Evolutionary conservation across 2,329 filamentous ascomycete species (phyloP).

Genomic region (Fusarium lyarnte): DNA sequence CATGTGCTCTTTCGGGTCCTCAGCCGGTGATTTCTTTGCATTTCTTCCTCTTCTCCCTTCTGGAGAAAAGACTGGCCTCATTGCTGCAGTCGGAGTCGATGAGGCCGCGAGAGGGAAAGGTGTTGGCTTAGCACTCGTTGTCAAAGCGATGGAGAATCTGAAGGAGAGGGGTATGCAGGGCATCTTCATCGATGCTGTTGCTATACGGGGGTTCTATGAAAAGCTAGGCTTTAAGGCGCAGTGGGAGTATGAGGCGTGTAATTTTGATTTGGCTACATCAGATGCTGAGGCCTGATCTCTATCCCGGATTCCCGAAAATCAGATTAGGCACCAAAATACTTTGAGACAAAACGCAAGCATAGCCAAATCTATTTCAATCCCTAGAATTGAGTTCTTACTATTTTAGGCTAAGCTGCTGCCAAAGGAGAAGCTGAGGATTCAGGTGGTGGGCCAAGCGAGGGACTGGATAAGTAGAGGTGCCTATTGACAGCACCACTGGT

Average conservation of each 20-base stretch:
- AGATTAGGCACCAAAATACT: no score
- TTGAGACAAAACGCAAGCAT: background rate
- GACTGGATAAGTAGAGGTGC: no score
- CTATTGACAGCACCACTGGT: no score
- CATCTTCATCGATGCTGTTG: slow-evolving; percentile 32
- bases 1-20: slow-evolving; percentile 28
- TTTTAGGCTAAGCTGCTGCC: no score
- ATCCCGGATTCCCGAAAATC: no score
- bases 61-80: slow-evolving; percentile 31
- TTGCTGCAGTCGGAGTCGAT: slow-evolving; percentile 39
- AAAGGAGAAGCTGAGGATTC: no score
- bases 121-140: slow-evolving; percentile 29
- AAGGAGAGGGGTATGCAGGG: slow-evolving; percentile 34
- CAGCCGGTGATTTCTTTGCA: background rate
- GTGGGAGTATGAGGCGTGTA: slow-evolving; percentile 34
- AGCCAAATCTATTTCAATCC: no score
- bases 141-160: slow-evolving; percentile 37
- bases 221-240: slow-evolving; percentile 19
- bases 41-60: slow-evolving; percentile 36
- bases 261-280: background rate
- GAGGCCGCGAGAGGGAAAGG: slow-evolving; percentile 34
- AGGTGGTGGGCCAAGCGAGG: no score
- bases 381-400: no score
- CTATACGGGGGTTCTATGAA: slow-evolving; percentile 38
- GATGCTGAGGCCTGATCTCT: background rate